These are phyloP conservation scores for Schwanniomyces polymorphus DNA, from an alignment of 805 yeast species.

Conservation along the genomic window DNA sequence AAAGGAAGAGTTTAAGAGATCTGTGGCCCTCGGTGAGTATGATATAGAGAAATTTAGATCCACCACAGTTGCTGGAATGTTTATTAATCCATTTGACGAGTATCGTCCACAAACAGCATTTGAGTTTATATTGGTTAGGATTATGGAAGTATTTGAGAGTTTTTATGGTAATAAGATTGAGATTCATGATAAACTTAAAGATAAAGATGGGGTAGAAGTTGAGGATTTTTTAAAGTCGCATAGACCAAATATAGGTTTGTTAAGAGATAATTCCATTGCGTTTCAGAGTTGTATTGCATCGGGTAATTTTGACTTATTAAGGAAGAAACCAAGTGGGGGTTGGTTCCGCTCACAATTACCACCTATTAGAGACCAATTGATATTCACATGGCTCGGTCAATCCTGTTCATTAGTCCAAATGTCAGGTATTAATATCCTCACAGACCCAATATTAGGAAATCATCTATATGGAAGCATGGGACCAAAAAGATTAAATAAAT, in stretches of 20 bases:
- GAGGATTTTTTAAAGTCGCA: slow-evolving; percentile 58
- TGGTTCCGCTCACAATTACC: slow-evolving; percentile 7
- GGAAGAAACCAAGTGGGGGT: slow-evolving; percentile 2
- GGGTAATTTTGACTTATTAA: slow-evolving; percentile 17
- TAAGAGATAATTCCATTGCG: slow-evolving; percentile 32
- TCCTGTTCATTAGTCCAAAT: slow-evolving; percentile 77
- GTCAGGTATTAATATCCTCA: slow-evolving; percentile 68
- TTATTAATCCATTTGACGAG: slow-evolving; percentile 87
- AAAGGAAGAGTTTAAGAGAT: slow-evolving; percentile 19
- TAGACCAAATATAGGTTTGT: slow-evolving; percentile 54
- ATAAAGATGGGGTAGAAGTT: slow-evolving; percentile 51
- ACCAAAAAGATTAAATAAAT: slow-evolving; percentile 79
- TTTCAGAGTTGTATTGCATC: slow-evolving; percentile 24
- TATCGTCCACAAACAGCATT: slow-evolving; percentile 87
- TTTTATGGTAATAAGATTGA: slow-evolving; percentile 38
- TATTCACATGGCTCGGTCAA: slow-evolving; percentile 93
- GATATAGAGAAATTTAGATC: slow-evolving; percentile 28
- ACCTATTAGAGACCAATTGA: slow-evolving; percentile 48
- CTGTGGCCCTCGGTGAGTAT: slow-evolving; percentile 4
- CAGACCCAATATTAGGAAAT: slow-evolving; percentile 81
- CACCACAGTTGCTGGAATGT: slow-evolving; percentile 66
- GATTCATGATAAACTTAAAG: slow-evolving; percentile 32
- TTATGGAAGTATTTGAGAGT: slow-evolving; percentile 69
- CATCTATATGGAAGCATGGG: slow-evolving; percentile 70
- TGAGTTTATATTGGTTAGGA: slow-evolving; percentile 75